Evolutionary conservation across 352 stramenopile species (phyloP), one percentile per base, ranked within the genome.

Genomic region (Phytopythium mirpurense): DNA sequence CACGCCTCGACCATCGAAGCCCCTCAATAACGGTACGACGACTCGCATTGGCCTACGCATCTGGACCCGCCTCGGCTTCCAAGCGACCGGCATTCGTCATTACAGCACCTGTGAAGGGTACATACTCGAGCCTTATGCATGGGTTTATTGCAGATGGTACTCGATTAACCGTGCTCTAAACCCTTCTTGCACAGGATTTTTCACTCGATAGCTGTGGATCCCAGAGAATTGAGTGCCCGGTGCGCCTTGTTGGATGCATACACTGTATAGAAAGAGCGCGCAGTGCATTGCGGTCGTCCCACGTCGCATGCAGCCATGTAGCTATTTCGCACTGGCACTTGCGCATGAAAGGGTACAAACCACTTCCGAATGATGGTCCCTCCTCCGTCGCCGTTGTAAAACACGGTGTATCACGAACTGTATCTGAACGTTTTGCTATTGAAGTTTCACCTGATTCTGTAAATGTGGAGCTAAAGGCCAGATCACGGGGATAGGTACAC

Each of bases 31-130:
- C n/a, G n/a, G n/a, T n/a, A n/a, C n/a, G n/a, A 32, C 5, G 29
- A 32, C 9, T 32, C 29, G 5, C 29, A 32, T 32, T 32, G 29
- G n/a, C n/a, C n/a, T n/a, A n/a, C n/a, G n/a, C n/a, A n/a, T n/a
- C n/a, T n/a, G n/a, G n/a, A n/a, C n/a, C n/a, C n/a, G n/a, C n/a
- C n/a, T 40, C 35, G n/a, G 19, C 4, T 5, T 6, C 14, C 19
- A 44, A 27, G 38, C 38, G 38, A 44, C 38, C 19, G 38, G 15
- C 38, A 44, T n/a, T 44, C 38, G 29, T 32, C 29, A n/a, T n/a
- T n/a, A n/a, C n/a, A n/a, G 38, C 38, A 27, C 9, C 14, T 26
- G 38, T 3, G 9, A 44, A 24, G 37, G 37, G 37, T 16, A 43
- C 38, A 44, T 3, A n/a, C n/a, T n/a, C n/a, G n/a, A n/a, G n/a